Evolutionary conservation across 345 rosid genomes (phyloP), one percentile per base, ranked within the genome.

Genomic region (Microcos paniculata): DNA sequence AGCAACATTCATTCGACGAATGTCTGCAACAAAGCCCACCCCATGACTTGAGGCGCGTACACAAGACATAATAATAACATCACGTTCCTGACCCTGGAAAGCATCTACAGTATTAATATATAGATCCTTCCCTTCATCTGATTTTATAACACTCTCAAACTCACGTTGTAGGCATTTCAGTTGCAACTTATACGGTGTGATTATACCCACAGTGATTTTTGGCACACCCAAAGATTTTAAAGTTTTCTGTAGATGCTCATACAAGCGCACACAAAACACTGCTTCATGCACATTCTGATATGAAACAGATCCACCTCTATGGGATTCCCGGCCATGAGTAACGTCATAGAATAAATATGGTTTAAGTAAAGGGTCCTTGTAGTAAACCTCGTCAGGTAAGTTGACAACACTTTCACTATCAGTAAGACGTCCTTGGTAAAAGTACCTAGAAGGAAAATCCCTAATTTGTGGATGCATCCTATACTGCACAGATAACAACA

Each of bases 51-150:
- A 96, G 76, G 99, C 99, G 78, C 99, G 97, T 38, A 96, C 99
- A 84, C 99, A 96, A 14, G 99, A 96, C 99, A 96, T 96, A 76
- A 96, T 96, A 77, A 96, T 93, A 57, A 93, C 97, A 84, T 96
- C 99, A 69, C 99, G 99, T 71, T 96, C 99, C 84, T 96, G 99
- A 26, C 99, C 99, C 82, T 96, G 99, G 88, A 96, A 96, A 70
- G 99, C 99, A 80, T 96, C 99, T 21, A 96, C 98, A 18, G 99
- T 96, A 79, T 96, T 96, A 58, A 96, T 96, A 79, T 96, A 96
- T 14, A 96, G 76, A 83, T 96, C 99, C 78, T 92, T 93, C 86
- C 97, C 88, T 74, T 93, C 99, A 76, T 93, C 99, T 56, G 93
- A 89, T 73, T 84, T 87, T 82, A 96, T 79, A 79, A 91, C 87